Conservation (phyloP, 2,329 filamentous ascomycete genomes). For the Madurella fahalii region DNA sequence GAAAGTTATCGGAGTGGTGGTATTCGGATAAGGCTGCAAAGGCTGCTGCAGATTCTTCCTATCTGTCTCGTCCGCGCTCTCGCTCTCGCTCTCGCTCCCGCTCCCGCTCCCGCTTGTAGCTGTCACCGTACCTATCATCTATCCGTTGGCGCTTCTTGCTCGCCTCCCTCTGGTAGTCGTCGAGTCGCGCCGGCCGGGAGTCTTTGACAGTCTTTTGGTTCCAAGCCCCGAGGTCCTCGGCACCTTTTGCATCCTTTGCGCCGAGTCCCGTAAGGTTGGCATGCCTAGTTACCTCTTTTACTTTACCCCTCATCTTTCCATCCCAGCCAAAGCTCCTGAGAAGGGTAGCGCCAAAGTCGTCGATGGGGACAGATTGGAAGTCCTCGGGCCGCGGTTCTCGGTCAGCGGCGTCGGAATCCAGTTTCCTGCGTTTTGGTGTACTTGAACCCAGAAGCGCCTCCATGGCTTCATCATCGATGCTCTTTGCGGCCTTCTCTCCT, state of each 20-base stretch:
- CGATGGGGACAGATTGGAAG: slow-evolving; percentile 85
- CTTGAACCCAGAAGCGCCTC: slow-evolving; percentile 58
- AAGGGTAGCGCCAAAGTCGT: slow-evolving; percentile 88
- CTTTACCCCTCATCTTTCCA: slow-evolving; percentile 57
- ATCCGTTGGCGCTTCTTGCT: slow-evolving; percentile 41
- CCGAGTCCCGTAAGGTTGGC: slow-evolving; percentile 84
- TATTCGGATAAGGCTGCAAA: slow-evolving; percentile 3
- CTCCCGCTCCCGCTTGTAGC: slow-evolving; percentile 45
- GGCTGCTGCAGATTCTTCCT: slow-evolving; percentile 2
- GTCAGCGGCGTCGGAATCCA: slow-evolving; percentile 65
- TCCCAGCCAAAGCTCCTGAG: slow-evolving; percentile 96
- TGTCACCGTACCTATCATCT: slow-evolving; percentile 38
- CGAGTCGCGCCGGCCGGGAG: slow-evolving; percentile 42
- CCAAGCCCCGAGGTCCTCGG: slow-evolving; percentile 74
- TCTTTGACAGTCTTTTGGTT: slow-evolving; percentile 59
- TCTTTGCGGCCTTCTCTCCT: slow-evolving; percentile 16
- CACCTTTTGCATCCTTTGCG: slow-evolving; percentile 72
- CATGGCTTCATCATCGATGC: slow-evolving; percentile 54
- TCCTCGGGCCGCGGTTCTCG: slow-evolving; percentile 72
- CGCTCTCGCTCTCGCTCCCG: slow-evolving; percentile 40
- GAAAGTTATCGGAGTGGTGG: background rate
- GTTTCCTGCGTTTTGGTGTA: slow-evolving; percentile 41
- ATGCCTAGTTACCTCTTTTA: slow-evolving; percentile 63
- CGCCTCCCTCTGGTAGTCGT: slow-evolving; percentile 47
- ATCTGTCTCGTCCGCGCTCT: slow-evolving; percentile 16